Evolutionary conservation across 2,329 filamentous ascomycete species (phyloP).

Genomic region (Pyricularia sp.): DNA sequence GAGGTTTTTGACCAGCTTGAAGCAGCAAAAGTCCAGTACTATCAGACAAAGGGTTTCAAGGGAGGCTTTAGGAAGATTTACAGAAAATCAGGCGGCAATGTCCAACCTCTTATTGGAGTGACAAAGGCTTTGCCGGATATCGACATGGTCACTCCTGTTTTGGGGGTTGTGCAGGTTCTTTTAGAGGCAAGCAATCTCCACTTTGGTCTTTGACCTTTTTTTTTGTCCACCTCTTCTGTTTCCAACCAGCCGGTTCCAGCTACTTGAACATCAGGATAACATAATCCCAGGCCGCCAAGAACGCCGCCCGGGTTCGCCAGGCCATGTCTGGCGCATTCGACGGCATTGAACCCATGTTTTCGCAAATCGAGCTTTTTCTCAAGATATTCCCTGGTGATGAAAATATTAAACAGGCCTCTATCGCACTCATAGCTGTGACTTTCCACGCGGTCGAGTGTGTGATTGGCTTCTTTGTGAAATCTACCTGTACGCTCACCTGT

Average conservation of each 20-base stretch:
- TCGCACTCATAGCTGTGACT: not conserved
- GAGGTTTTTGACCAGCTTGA: not conserved
- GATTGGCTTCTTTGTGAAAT: not conserved
- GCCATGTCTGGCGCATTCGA: not conserved
- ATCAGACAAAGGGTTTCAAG: not conserved
- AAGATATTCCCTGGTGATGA: not conserved
- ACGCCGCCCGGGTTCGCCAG: not conserved
- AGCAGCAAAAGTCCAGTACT: not conserved
- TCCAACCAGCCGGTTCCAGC: too few species aligned
- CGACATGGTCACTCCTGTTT: not conserved
- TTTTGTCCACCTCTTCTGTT: too few species aligned
- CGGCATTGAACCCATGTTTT: not conserved
- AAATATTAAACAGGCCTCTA: not conserved
- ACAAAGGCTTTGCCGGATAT: not conserved
- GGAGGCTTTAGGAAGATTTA: not conserved
- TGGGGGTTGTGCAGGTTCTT: not conserved
- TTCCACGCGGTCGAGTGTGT: not conserved
- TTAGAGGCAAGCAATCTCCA: not conserved
- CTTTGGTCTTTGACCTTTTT: too few species aligned
- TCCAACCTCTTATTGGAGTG: not conserved
- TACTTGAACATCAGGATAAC: not conserved
- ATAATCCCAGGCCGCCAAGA: not conserved
- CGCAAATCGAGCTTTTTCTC: not conserved
- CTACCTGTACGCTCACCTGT: not conserved
- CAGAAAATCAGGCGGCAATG: not conserved